A percentile compares a stretch with the other conserved stretches of the same genome.
Evolutionary conservation across 139 green algal species (phyloP).

Genomic region (Edaphochlamys debaryana): DNA sequence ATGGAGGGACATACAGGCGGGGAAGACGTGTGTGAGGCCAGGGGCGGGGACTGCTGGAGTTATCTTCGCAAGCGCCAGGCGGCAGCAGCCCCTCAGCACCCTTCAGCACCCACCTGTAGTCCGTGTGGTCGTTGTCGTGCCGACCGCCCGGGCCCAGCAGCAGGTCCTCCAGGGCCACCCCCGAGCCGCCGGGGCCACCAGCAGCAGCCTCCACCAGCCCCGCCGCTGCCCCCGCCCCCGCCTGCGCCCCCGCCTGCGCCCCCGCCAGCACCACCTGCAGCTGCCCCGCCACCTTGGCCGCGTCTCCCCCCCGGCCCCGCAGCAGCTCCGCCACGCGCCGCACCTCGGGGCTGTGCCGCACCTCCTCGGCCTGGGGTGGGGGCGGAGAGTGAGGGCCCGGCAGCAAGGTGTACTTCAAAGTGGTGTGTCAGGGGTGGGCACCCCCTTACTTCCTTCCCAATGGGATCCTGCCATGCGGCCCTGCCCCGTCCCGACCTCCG

Average conservation of each 20-base stretch:
- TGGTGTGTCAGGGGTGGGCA: background rate
- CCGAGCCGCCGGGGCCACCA: background rate
- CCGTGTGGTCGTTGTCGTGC: constrained; percentile 59
- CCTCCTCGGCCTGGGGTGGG: constrained; percentile 28
- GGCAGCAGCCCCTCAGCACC: no score
- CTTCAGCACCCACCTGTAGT: constrained; percentile 62
- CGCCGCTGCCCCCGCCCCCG: background rate
- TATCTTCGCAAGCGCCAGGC: no score
- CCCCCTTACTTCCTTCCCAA: background rate
- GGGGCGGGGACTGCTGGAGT: no score
- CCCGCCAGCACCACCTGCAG: constrained; percentile 50
- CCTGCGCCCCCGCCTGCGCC: background rate
- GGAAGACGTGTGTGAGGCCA: no score
- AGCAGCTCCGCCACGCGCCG: constrained; percentile 18
- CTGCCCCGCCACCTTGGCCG: constrained; percentile 22
- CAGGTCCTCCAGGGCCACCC: constrained; percentile 48
- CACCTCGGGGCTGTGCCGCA: constrained; percentile 19
- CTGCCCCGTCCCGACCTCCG: background rate
- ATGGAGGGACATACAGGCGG: no score
- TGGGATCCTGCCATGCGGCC: no score
- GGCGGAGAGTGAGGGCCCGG: background rate
- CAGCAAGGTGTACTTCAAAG: background rate
- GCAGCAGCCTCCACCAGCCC: background rate
- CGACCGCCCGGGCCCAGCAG: constrained; percentile 40
- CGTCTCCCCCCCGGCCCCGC: background rate